Base-by-base conservation (phyloP, 768 basidiomycete genomes). In the Tulasnella sp. region DNA sequence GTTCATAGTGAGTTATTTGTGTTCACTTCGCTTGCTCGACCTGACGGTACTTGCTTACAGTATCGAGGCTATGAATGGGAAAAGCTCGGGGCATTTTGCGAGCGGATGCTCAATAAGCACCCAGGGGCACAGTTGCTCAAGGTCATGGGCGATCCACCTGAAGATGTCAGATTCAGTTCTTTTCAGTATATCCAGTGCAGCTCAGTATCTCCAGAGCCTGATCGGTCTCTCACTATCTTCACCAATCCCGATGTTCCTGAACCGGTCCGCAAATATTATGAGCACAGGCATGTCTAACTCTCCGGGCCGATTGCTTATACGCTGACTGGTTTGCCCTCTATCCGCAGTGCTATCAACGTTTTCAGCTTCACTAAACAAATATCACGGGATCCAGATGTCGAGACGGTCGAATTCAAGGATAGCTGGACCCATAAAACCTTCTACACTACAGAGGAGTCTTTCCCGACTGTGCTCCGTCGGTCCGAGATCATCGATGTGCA, bases 61-160 rank as follows among this genome's bases (percentile, higher is more conserved):
- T 94, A 94, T 70, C 89, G 95, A 47, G 95, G 93, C 1, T 88
- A 84, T 67, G 91, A 92, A 67, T 92, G 88, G 91, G 94, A 98
- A 73, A 93, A 89, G 67, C 91, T 84, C 63, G 85, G 84, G 5
- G 80, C 86, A 2, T 91, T 88, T 74, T 90, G 89, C 71, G 92
- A 97, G 70, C 77, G 87, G 38, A 88, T 96, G 83, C 80, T 93
- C 56, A 85, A 83, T 70, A 95, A 94, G 69, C 88, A 92, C 71
- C 85, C 88, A 3, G 83, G 83, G 21, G 88, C 93, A 3, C 86
- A 86, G 60, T 71, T 96, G 9, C 72, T 95, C 49, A 88, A 85
- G 68, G 76, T 74, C 1, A 75, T 78, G 34, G 81, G 84, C 19
- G 86, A 94, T 50, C 89, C 93, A 2, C 78, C 85, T 11, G 84